phyloP scores from a whole-genome alignment of 73 alveolate species.

The Stentor coeruleus region DNA sequence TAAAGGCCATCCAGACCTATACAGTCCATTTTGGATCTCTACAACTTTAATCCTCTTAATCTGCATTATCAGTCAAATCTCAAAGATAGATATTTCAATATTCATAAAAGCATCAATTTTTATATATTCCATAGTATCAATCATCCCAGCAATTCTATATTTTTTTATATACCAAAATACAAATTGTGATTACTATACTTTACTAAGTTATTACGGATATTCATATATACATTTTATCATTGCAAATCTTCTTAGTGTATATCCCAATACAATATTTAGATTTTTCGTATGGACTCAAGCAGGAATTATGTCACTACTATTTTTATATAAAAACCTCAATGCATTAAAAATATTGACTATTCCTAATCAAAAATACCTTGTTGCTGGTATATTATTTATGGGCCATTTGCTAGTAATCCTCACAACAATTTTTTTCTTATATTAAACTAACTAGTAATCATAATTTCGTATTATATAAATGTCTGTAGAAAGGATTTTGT shows the following conservation, averaged over 20 bases:
- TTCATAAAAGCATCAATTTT: not conserved
- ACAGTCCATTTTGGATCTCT: not conserved
- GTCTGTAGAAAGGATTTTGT: not conserved
- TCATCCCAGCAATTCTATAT: not conserved
- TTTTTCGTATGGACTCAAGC: not conserved
- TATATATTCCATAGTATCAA: not conserved
- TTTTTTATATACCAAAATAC: too few relatives aligned
- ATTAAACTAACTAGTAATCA: too few relatives aligned
- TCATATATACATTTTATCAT: not conserved
- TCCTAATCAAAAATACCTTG: not conserved
- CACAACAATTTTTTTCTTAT: not conserved
- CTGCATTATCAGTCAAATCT: not conserved
- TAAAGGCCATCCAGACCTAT: not conserved
- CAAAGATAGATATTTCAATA: too few relatives aligned
- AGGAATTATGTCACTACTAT: not conserved
- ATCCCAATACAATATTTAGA: not conserved
- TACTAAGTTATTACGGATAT: not conserved
- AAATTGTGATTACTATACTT: too few relatives aligned
- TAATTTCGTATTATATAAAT: too few relatives aligned
- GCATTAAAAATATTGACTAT: not conserved
- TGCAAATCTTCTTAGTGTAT: not conserved
- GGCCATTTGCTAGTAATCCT: not conserved
- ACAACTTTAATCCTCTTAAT: not conserved
- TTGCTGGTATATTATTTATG: not conserved
- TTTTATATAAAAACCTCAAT: not conserved